Conservation (phyloP, 139 green algal species). For the Coccomyxa sp. region DNA sequence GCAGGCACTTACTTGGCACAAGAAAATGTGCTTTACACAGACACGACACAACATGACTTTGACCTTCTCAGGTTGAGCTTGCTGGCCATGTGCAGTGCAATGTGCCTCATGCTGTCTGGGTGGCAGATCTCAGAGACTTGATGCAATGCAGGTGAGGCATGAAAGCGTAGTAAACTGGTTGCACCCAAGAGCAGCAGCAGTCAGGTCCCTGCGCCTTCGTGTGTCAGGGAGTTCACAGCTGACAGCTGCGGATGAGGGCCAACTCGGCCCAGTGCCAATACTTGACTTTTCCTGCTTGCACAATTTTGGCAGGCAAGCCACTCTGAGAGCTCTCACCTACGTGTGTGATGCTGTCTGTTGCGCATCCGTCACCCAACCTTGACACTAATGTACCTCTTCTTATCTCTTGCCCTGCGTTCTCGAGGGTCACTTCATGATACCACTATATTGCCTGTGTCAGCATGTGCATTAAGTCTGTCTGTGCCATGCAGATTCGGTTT, state of each 20-base stretch:
- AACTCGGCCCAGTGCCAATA: neutral
- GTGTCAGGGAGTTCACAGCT: neutral
- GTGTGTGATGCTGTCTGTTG: neutral
- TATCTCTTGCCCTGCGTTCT: too few species aligned
- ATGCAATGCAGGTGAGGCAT: constrained; percentile 10
- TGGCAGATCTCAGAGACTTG: too few species aligned
- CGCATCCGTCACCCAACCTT: neutral
- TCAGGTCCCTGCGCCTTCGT: constrained; percentile 15
- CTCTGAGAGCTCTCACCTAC: neutral
- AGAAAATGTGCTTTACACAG: too few species aligned
- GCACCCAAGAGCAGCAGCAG: constrained; percentile 8
- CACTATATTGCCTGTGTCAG: neutral
- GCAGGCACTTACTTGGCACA: too few species aligned
- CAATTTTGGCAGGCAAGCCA: constrained; percentile 12
- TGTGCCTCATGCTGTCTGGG: too few species aligned
- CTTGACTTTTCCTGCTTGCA: neutral
- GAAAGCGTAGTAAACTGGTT: constrained; percentile 9
- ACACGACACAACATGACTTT: too few species aligned
- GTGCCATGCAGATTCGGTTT: constrained; percentile 7
- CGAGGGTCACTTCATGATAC: too few species aligned
- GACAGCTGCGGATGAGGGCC: neutral
- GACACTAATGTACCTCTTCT: neutral
- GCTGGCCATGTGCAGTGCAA: too few species aligned
- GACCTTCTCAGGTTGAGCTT: too few species aligned
- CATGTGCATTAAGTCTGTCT: neutral